A percentile compares a stretch with the other conserved stretches of the same genome.
Evolutionary conservation across 495 filamentous ascomycete genomes (phyloP).

Genomic region (Pyrenula aspistea): DNA sequence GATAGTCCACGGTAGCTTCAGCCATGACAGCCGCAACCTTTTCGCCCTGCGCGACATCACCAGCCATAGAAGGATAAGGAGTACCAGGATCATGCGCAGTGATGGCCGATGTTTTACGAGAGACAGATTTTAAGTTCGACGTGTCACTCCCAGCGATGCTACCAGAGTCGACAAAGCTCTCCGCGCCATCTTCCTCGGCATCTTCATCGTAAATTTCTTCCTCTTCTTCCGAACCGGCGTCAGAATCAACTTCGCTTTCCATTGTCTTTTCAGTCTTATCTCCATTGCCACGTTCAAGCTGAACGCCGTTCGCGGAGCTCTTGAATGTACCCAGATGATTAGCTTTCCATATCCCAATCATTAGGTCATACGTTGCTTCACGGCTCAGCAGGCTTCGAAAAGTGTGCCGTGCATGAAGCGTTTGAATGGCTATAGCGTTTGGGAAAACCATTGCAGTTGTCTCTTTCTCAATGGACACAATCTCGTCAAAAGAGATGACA

Average conservation of each 20-base stretch:
- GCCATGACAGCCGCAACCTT: slow-evolving; percentile 43
- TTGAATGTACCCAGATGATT: slow-evolving; percentile 73
- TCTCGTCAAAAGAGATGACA: slow-evolving; percentile 96
- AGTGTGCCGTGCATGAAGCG: slow-evolving; percentile 84
- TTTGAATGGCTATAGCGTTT: slow-evolving; percentile 95
- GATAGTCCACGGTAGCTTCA: slow-evolving; percentile 55
- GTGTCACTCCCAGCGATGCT: slow-evolving; percentile 52
- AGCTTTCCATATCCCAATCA: slow-evolving; percentile 97
- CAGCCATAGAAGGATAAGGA: slow-evolving; percentile 7
- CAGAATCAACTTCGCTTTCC: slow-evolving; percentile 41
- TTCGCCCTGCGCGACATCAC: slow-evolving; percentile 36
- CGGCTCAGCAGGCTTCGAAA: slow-evolving; percentile 92
- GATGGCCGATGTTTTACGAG: slow-evolving; percentile 54
- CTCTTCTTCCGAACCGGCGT: slow-evolving; percentile 48
- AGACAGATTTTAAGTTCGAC: slow-evolving; percentile 38
- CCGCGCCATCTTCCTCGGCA: slow-evolving; percentile 42
- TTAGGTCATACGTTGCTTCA: slow-evolving; percentile 92
- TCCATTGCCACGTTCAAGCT: slow-evolving; percentile 63
- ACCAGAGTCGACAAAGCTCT: slow-evolving; percentile 47
- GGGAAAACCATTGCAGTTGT: slow-evolving; percentile 92
- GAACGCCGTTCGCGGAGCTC: slow-evolving; percentile 77
- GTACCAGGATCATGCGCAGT: slow-evolving; percentile 24
- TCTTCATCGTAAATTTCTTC: slow-evolving; percentile 72
- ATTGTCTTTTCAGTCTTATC: slow-evolving; percentile 86
- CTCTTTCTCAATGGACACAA: slow-evolving; percentile 93